Evolutionary conservation across 2,329 filamentous ascomycete genomes (phyloP), one percentile per base, ranked within the genome.

Genomic region (Fusarium liriodendri): DNA sequence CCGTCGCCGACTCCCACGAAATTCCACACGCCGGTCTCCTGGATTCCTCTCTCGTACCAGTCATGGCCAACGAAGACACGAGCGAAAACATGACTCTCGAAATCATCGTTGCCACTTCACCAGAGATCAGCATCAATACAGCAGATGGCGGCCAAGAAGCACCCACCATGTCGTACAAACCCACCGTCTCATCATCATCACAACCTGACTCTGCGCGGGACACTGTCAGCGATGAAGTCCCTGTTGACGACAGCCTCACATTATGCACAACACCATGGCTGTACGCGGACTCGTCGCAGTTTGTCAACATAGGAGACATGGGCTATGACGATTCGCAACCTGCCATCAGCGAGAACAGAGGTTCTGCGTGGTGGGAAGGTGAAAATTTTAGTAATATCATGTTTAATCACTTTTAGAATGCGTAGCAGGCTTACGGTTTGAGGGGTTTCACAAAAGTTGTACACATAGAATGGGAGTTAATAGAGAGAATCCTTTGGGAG

Each of bases 101-200:
- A 70, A 87, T 88, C 33, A 85, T 87, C 6, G 86, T 87, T 9
- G 85, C 87, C 1, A 87, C 85, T 6, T 87, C 87, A 0, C 87
- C 87, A 0, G 86, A 88, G 54, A 84, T 88, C 63, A 85, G 81
- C 2, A 85, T 88, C 54, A 87, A 88, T 70, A 88, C 86, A 0
- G 83, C 86, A 4, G 86, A 88, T 66, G 87, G 87, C 11, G 87
- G 87, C 0, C 86, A 87, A 62, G 85, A 86, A 11, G 86, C 84
- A 1, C 86, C 86, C 1, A 84, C 85, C 9, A 32, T 81, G 18
- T 83, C 83, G 0, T 84, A 77, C 78, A 84, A 82, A 61, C 75
- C 76, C 5, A 73, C 79, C 0, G 38, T 76, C 3, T 70, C 76
- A 0, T 32, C 47, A 11, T 70, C 76, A 1, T 52, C 47, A 13